These are phyloP conservation scores for Mycena alexandri DNA, from an alignment of 768 basidiomycete species.

Conservation along the genomic window DNA sequence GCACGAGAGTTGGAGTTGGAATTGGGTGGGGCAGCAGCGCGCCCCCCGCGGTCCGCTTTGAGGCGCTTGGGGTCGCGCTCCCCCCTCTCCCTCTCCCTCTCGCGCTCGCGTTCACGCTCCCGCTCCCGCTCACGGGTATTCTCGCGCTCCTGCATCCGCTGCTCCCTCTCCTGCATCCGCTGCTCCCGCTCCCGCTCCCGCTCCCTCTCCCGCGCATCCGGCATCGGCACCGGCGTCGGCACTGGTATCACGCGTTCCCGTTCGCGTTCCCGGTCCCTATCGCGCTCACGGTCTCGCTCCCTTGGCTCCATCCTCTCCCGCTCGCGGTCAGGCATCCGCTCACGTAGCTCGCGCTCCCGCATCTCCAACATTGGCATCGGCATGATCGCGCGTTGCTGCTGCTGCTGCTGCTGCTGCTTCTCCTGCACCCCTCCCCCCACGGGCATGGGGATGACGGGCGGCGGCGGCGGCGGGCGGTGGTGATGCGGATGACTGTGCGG, in stretches of 20 bases:
- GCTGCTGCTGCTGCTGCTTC: slow-evolving; percentile 52
- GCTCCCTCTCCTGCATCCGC: slow-evolving; percentile 54
- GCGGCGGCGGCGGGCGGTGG: slow-evolving; percentile 38
- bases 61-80: slow-evolving; percentile 61
- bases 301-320: too few relatives aligned
- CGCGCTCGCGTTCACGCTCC: slow-evolving; percentile 48
- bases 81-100: slow-evolving; percentile 57
- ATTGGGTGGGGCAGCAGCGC: slow-evolving; percentile 40
- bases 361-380: too few relatives aligned
- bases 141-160: slow-evolving; percentile 47
- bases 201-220: slow-evolving; percentile 31
- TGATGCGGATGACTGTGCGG: too few relatives aligned
- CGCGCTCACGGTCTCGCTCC: too few relatives aligned
- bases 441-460: slow-evolving; percentile 43
- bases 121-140: slow-evolving; percentile 47
- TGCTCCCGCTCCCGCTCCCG: slow-evolving; percentile 45
- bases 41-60: slow-evolving; percentile 57
- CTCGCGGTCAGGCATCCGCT: too few relatives aligned
- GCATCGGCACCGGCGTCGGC: slow-evolving; percentile 35
- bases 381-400: slow-evolving; percentile 33
- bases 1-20: too few relatives aligned
- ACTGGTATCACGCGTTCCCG: too few relatives aligned
- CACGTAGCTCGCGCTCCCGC: too few relatives aligned
- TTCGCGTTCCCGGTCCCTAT: too few relatives aligned
- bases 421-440: slow-evolving; percentile 36